Base-by-base conservation (phyloP, 306 rosid species). In the Hylodesmum podocarpum region DNA sequence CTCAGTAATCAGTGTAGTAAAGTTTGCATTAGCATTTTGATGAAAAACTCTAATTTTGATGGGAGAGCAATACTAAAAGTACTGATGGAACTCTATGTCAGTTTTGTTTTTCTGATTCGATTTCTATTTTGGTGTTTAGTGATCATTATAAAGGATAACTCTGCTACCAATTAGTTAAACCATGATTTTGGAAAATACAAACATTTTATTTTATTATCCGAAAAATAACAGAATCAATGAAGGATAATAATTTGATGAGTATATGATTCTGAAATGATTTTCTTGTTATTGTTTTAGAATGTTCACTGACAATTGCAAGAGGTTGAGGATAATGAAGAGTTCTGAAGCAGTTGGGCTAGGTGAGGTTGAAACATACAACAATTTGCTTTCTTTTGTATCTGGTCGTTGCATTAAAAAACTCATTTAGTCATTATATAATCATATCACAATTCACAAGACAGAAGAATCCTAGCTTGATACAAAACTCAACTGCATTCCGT, bases 281-380 rank as follows among this genome's bases (percentile, higher is more conserved):
- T 70, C 6, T 68, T 84, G 44, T 72, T 80, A 44, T 83, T 82
- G 72, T 34, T 69, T 64, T 78, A 95, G 98, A 81, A 95, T 95
- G 98, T 95, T 95, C 86, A 88, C 85, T 0, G 77, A 86, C 50
- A 81, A 93, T 16, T 95, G 98, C 86, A 90, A 83, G 89, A 90
- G 98, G 82, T 65, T 94, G 86, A 90, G 96, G 89, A 94, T 94
- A 71, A 90, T 91, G 97, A 92, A 90, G 88, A 90, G 98, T 75
- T 94, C 98, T 77, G 98, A 94, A 64, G 96, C 97, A 41, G 87
- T 93, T 79, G 98, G 98, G 65, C 86, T 93, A 39, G 97, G 98
- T 93, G 84, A 41, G 82, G 31, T 59, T 14, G 15, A 37, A 49
- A 13, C 47, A 6, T 65, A 21, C 37, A 41, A 53, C 31, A 55